Base-by-base conservation (phyloP, 2,329 filamentous ascomycete genomes). In the Laburnicola sp. region DNA sequence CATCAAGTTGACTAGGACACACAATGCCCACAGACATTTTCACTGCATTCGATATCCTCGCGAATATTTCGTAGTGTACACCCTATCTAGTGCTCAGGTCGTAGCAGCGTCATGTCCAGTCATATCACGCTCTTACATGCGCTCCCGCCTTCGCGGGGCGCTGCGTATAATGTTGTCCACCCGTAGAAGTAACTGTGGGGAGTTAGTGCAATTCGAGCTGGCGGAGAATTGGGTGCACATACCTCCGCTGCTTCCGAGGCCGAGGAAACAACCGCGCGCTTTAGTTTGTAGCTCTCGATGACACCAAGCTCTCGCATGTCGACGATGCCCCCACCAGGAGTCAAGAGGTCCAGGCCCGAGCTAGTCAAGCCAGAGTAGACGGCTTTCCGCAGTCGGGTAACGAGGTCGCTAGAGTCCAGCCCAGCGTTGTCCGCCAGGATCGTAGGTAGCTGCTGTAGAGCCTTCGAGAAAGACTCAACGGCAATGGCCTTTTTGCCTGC, bases 131-230 rank as follows among this genome's bases (percentile, higher is more conserved):
- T 30, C 56, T 78, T 77, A 89, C 81, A 88, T 86, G 64, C 89
- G 83, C 74, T 93, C 88, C 57, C 91, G 82, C 76, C 83, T 86
- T 72, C 94, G 82, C 46, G 94, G 94, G 45, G 94, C 94, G 45
- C 91, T 89, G 56, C 93, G 87, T 73, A 99, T 97, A 74, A 99
- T 99, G 75, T 97, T 94, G 78, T 99, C 94, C 45, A 99, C 94
- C 71, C 94, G 85, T 60, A 99, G 80, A 57, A 99, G 82, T 59
- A 97, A 80, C 89, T 93, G 62, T 46, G 50, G 53, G 41, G 47
- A 35, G 39, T 77, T 63, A 76, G 72, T 51, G 51, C 42, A 42
- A 57, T 51, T 46, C 39, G 39, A 48, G 39, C 27, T 36, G 5
- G 38, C 45, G 41, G 32, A 23, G 37, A 53, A 46, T 54, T 21